phyloP scores from a whole-genome alignment of 768 basidiomycete genomes.

The Coprinopsis sp. region DNA sequence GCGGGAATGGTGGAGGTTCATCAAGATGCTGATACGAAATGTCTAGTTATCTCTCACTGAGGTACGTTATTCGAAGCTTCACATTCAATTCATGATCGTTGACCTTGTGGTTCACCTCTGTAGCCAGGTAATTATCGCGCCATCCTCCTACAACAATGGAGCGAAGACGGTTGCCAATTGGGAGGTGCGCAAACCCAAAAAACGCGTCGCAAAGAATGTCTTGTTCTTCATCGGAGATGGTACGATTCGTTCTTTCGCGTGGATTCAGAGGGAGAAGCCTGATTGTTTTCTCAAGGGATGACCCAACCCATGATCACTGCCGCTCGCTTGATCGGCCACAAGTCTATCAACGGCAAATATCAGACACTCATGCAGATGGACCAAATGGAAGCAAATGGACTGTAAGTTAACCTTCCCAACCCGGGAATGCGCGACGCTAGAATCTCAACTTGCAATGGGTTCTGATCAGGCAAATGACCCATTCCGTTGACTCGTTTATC shows the following conservation, averaged over 20 bases:
- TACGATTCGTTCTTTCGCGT: slow-evolving; percentile 13
- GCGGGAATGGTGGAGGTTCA: background rate
- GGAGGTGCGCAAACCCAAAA: slow-evolving; percentile 31
- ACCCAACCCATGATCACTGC: slow-evolving; percentile 46
- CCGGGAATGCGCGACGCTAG: background rate
- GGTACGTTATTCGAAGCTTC: slow-evolving; percentile 13
- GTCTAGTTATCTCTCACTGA: slow-evolving; percentile 25
- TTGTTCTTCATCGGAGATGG: slow-evolving; percentile 45
- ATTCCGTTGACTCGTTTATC: slow-evolving; percentile 43
- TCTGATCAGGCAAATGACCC: slow-evolving; percentile 38
- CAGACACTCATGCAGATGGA: slow-evolving; percentile 46
- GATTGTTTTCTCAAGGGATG: slow-evolving; percentile 29
- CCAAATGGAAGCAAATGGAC: slow-evolving; percentile 41
- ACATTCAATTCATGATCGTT: background rate
- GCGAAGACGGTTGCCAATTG: slow-evolving; percentile 34
- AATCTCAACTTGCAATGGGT: background rate
- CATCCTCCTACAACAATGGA: slow-evolving; percentile 31
- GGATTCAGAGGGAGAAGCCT: background rate
- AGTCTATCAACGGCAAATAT: slow-evolving; percentile 42
- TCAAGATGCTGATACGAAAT: background rate
- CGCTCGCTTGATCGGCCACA: slow-evolving; percentile 40
- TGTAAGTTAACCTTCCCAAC: slow-evolving; percentile 23
- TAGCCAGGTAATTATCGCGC: slow-evolving; percentile 39
- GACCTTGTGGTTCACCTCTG: background rate
- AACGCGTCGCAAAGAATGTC: slow-evolving; percentile 38